Evolutionary conservation across 257 asterid genomes (phyloP).

Genomic region (Marsdenia floribunda): DNA sequence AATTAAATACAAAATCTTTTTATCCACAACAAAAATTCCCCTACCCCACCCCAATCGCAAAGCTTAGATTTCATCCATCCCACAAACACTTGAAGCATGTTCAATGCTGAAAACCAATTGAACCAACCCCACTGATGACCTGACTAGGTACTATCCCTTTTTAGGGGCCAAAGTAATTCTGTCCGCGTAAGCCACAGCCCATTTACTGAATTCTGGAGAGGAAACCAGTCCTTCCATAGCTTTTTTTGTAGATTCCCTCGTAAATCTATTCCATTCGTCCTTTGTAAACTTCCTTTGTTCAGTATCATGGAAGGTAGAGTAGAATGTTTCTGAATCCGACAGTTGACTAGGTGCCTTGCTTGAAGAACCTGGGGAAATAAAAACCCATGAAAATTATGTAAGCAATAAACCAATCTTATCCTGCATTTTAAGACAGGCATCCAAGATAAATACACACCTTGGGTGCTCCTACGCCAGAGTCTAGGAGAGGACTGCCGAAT

Average conservation of each 20-base stretch:
- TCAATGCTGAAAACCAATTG: no score
- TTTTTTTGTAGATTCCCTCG: constrained; percentile 60
- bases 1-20: no score
- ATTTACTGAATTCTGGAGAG: constrained; percentile 68
- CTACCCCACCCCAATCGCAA: no score
- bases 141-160: constrained; percentile 13
- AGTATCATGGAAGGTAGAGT: constrained; percentile 67
- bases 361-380: constrained; percentile 6
- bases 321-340: constrained; percentile 46
- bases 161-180: constrained; percentile 72
- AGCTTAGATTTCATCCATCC: no score
- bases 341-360: constrained; percentile 34
- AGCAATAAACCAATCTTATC: neutral
- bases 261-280: constrained; percentile 69
- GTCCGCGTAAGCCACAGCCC: constrained; percentile 83
- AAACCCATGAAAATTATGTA: neutral
- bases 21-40: no score
- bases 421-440: neutral
- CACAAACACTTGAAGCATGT: no score
- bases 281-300: constrained; percentile 54
- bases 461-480: constrained; percentile 10
- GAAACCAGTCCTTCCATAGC: constrained; percentile 79
- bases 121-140: no score
- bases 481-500: constrained; percentile 21
- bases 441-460: neutral